A percentile compares a stretch with the other conserved stretches of the same genome.
phyloP scores from a whole-genome alignment of 2,329 filamentous ascomycete genomes.

The Fusarium torreyae region DNA sequence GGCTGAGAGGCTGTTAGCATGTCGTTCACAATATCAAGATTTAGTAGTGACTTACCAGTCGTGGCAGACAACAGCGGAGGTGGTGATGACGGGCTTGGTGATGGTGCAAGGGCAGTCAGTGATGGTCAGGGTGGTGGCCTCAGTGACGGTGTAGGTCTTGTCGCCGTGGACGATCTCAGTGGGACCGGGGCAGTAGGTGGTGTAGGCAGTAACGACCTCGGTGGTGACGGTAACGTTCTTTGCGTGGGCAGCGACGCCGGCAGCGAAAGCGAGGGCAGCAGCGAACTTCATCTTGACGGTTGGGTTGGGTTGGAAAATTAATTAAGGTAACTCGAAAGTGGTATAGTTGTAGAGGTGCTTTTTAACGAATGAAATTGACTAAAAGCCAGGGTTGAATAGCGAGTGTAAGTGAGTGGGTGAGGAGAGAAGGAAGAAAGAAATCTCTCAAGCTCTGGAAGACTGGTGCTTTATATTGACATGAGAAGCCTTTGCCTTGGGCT shows the following conservation, averaged over 20 bases:
- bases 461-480: conserved; percentile 65
- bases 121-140: conserved; percentile 79
- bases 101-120: conserved; percentile 80
- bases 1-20: conserved; percentile 38
- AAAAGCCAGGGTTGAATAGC: conserved; percentile 49
- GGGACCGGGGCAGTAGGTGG: conserved; percentile 80
- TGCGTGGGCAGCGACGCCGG: conserved; percentile 64
- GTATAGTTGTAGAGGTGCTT: conserved; percentile 48
- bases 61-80: conserved; percentile 67
- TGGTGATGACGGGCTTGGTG: conserved; percentile 70
- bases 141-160: conserved; percentile 79
- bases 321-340: conserved; percentile 58
- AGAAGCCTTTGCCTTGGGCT: conserved; percentile 10
- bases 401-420: conserved; percentile 58
- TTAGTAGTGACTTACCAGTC: conserved; percentile 62
- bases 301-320: conserved; percentile 44
- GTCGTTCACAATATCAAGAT: conserved; percentile 15
- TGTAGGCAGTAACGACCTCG: conserved; percentile 75
- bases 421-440: conserved; percentile 57
- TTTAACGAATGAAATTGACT: conserved; percentile 51
- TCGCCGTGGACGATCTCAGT: conserved; percentile 75
- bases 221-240: conserved; percentile 69
- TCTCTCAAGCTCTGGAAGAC: conserved; percentile 57
- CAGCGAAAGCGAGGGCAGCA: conserved; percentile 66
- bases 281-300: conserved; percentile 77